Conservation (phyloP, 2,329 filamentous ascomycete species). For the Paraconiothyrium brasiliense region DNA sequence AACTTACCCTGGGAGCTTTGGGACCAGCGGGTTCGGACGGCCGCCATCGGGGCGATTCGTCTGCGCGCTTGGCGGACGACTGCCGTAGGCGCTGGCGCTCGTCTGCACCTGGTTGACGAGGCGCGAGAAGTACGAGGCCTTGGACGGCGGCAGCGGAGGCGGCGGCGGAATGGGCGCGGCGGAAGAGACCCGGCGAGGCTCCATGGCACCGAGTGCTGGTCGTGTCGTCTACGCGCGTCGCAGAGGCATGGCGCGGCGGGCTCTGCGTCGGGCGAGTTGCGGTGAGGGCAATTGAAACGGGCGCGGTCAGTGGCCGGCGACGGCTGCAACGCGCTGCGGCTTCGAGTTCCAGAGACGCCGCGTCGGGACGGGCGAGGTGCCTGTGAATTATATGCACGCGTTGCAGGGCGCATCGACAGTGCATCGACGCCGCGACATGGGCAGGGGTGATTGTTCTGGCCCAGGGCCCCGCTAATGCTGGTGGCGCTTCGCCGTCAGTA, state of each 20-base stretch:
- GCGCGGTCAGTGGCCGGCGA: not conserved
- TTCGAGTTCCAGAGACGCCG: slow-evolving; percentile 12
- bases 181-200: slow-evolving; percentile 25
- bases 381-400: slow-evolving; percentile 12
- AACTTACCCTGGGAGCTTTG: slow-evolving; percentile 49
- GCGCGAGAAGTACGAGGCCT: slow-evolving; percentile 56
- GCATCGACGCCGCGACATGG: not conserved
- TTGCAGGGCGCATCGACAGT: slow-evolving; percentile 5
- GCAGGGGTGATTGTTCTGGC: slow-evolving; percentile 3
- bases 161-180: slow-evolving; percentile 40
- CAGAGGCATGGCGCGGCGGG: slow-evolving; percentile 11
- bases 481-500: not conserved
- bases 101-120: slow-evolving; percentile 64
- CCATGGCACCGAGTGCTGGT: slow-evolving; percentile 21
- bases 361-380: slow-evolving; percentile 6
- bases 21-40: slow-evolving; percentile 48
- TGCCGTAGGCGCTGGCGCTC: slow-evolving; percentile 55
- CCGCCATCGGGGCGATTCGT: slow-evolving; percentile 51
- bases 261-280: slow-evolving; percentile 11
- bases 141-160: slow-evolving; percentile 48
- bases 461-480: not conserved
- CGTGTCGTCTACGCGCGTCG: slow-evolving; percentile 13
- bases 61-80: slow-evolving; percentile 63
- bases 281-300: slow-evolving; percentile 9
- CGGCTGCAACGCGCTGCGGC: slow-evolving; percentile 6